Base-by-base conservation (phyloP, 2,329 filamentous ascomycete genomes). In the Paradendryphiella salina region DNA sequence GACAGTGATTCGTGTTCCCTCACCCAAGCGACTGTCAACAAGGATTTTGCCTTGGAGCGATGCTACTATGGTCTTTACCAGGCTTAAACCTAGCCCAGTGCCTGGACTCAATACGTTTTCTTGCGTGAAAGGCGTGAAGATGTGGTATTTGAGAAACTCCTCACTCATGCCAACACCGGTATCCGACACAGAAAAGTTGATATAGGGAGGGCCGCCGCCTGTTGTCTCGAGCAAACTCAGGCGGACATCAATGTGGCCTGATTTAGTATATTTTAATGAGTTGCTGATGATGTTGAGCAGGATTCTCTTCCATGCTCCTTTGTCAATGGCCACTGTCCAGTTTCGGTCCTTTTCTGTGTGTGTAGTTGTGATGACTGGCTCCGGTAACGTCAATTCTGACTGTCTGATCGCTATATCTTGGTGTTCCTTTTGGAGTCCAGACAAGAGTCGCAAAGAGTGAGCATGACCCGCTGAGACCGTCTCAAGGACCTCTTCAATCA, bases 161-260 rank as follows among this genome's bases (percentile, higher is more conserved):
- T 41, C 32, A 15, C 55, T 60, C 54, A 66, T 66, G n/a, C 64
- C 64, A 14, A 52, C 54, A 4, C 64, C 64, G 1, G 61, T 60
- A 34, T 66, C 64, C 15, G 50, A 41, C 26, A 65, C 61, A 15
- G 52, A 54, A n/a, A 83, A 50, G 31, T 28, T 56, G n/a, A 64
- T 53, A n/a, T 48, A 51, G 1, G 54, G 50, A 13, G 34, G 40
- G 10, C 52, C 33, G 11, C 23, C 36, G 7, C 35, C 31, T n/a
- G 18, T 9, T 17, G 48, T 23, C 33, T 51, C 38, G n/a, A 42
- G 13, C 0, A 47, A 46, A 15, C 37, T 41, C 13, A 65, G 31
- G 8, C 36, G 34, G 7, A 65, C 51, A 18, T 52, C 38, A 13
- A 64, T 55, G 28, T 54, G 52, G 0, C 62, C 62, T 7, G 44